A percentile compares a stretch with the other conserved stretches of the same genome.
Evolutionary conservation across 768 basidiomycete genomes (phyloP).

Genomic region (Kwoniella dendrophila): DNA sequence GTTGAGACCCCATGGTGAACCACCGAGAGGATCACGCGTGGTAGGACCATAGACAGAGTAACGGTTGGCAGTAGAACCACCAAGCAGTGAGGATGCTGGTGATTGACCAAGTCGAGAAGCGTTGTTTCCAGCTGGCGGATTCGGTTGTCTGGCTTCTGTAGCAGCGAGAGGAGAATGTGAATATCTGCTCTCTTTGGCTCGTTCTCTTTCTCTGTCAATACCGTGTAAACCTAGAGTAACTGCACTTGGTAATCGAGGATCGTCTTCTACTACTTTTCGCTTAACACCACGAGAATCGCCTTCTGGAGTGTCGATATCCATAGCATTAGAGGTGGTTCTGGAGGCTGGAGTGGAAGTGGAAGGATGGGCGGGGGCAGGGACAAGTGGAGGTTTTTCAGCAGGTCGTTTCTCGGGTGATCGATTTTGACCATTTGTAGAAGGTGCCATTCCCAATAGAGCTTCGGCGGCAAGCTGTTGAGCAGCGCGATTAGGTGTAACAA

Average conservation of each 20-base stretch:
- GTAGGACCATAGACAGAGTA: constrained; percentile 48
- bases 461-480: constrained; percentile 56
- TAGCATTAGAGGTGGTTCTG: constrained; percentile 6
- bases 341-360: constrained; percentile 22
- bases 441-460: constrained; percentile 52
- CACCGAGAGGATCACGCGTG: constrained; percentile 29
- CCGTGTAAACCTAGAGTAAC: constrained; percentile 26
- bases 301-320: constrained; percentile 27
- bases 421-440: constrained; percentile 27
- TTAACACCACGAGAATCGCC: constrained; percentile 45
- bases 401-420: constrained; percentile 18
- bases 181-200: constrained; percentile 32
- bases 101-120: constrained; percentile 23
- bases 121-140: constrained; percentile 15
- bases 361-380: constrained; percentile 15
- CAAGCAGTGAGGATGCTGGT: constrained; percentile 10
- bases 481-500: constrained; percentile 23
- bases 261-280: constrained; percentile 45
- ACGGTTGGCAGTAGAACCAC: constrained; percentile 25
- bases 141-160: constrained; percentile 16
- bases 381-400: constrained; percentile 13
- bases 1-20: constrained; percentile 28
- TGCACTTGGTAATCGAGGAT: constrained; percentile 29
- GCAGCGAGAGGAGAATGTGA: constrained; percentile 31
- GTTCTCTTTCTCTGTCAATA: constrained; percentile 25